Base-by-base conservation (phyloP, 2,329 filamentous ascomycete genomes). In the Plectosphaerella plurivora region DNA sequence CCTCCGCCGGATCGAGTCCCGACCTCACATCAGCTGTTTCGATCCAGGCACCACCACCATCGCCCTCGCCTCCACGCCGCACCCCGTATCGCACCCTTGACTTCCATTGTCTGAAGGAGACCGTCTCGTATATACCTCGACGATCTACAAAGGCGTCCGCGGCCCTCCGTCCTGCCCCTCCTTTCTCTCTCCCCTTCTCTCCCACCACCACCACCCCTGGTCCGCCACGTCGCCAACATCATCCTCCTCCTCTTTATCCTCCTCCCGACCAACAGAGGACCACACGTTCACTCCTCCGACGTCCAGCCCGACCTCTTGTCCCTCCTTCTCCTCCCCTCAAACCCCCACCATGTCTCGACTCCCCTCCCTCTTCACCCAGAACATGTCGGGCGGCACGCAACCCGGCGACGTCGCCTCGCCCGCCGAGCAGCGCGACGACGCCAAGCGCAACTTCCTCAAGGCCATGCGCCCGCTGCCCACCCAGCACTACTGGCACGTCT, bases 401-500 rank as follows among this genome's bases (percentile, higher is more conserved):
- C 76, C 77, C 67, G 51, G 54, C 50, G 77, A 81, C 56, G 82
- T 82, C 54, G 75, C 78, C 58, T 89, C 88, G 10, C 87, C 88
- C 24, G 87, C 88, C 51, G 83, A 86, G 63, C 79, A 84, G 68
- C 86, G 88, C 63, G 87, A 89, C 68, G 84, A 87, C 70, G 88
- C 88, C 52, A 91, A 91, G 83, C 84, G 88, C 74, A 91, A 91
- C 75, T 88, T 92, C 69, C 78, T 90, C 60, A 85, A 89, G 69
- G 79, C 84, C 25, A 86, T 83, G 76, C 78, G 90, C 51, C 79
- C 87, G 49, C 76, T 91, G 59, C 84, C 88, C 15, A 88, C 89
- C 25, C 88, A 92, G 73, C 86, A 92, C 68, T 90, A 89, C 73
- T 90, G 89, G 82, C 78, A 86, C 60, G 84, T 89, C 60, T 88